Conservation (phyloP, 768 basidiomycete species). For the Mrakia frigida region DNA sequence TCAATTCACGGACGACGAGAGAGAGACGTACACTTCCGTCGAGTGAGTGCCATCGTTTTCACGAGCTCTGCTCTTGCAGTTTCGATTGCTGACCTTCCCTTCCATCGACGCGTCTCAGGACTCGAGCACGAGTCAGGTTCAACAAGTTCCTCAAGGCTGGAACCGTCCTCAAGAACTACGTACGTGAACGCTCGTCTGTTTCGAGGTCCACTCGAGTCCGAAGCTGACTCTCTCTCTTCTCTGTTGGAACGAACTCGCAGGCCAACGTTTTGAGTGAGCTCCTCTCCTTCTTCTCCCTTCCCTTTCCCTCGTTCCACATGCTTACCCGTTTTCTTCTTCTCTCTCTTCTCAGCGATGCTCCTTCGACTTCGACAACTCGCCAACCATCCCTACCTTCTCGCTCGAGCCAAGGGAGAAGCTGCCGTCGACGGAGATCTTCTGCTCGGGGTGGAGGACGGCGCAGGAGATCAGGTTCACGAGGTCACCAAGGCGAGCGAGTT, state of each 20-base stretch:
- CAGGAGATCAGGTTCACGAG: not conserved
- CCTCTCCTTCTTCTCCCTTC: not conserved
- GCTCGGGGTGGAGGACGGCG: constrained; percentile 3
- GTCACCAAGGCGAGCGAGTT: constrained; percentile 8
- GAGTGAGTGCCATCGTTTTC: constrained; percentile 18
- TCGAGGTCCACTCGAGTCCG: no score
- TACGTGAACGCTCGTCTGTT: not conserved
- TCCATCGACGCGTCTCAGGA: constrained; percentile 29
- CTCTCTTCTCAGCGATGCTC: constrained; percentile 12
- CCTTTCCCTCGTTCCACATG: constrained; percentile 43
- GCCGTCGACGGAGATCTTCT: not conserved
- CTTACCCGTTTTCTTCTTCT: constrained; percentile 20
- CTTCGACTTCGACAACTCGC: constrained; percentile 28
- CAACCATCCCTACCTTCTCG: constrained; percentile 30
- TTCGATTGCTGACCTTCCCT: not conserved
- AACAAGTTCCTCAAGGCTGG: constrained; percentile 47
- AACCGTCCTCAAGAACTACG: constrained; percentile 28
- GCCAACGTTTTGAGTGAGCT: constrained; percentile 19
- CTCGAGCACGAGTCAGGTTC: constrained; percentile 55
- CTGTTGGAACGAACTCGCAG: not conserved
- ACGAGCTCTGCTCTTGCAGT: not conserved
- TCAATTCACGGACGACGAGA: constrained; percentile 59
- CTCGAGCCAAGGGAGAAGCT: constrained; percentile 16
- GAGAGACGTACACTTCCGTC: constrained; percentile 53
- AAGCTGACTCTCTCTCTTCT: not conserved